Evolutionary conservation across 2,329 filamentous ascomycete species (phyloP).

Genomic region (Hypoxylon sp.): DNA sequence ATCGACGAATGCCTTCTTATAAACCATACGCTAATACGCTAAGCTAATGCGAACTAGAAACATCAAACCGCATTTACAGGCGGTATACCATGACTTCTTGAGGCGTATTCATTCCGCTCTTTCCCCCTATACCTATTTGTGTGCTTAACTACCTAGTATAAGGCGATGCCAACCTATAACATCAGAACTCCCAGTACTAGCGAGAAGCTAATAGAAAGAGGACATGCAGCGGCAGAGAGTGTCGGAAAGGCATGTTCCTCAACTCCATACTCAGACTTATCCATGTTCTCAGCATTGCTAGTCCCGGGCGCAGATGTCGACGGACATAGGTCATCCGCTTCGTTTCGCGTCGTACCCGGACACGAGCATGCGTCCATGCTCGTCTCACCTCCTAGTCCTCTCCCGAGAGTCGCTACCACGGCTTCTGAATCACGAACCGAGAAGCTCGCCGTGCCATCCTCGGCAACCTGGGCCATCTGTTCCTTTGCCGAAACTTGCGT

Average conservation of each 20-base stretch:
- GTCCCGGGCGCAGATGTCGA: background rate
- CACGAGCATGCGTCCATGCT: background rate
- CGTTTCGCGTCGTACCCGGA: background rate
- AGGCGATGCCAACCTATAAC: conserved; percentile 26
- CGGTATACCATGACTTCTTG: background rate
- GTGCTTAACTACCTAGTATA: background rate
- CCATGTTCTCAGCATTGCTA: background rate
- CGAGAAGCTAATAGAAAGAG: conserved; percentile 19
- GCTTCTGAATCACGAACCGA: conserved; percentile 62
- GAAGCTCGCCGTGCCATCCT: conserved; percentile 55
- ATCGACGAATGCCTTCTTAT: no score
- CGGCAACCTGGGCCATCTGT: conserved; percentile 52
- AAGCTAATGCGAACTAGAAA: no score
- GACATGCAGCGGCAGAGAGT: background rate
- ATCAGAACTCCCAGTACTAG: conserved; percentile 21
- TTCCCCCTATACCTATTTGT: background rate
- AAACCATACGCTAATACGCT: no score
- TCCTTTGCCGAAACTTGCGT: conserved; percentile 54
- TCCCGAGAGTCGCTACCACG: conserved; percentile 61
- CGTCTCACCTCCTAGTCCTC: conserved; percentile 29
- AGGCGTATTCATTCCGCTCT: background rate
- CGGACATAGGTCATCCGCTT: background rate
- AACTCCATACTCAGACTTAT: background rate
- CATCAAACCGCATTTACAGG: no score
- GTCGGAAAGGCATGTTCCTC: no score